Evolutionary conservation across 352 stramenopile genomes (phyloP).

Genomic region (Globisporangium solare): DNA sequence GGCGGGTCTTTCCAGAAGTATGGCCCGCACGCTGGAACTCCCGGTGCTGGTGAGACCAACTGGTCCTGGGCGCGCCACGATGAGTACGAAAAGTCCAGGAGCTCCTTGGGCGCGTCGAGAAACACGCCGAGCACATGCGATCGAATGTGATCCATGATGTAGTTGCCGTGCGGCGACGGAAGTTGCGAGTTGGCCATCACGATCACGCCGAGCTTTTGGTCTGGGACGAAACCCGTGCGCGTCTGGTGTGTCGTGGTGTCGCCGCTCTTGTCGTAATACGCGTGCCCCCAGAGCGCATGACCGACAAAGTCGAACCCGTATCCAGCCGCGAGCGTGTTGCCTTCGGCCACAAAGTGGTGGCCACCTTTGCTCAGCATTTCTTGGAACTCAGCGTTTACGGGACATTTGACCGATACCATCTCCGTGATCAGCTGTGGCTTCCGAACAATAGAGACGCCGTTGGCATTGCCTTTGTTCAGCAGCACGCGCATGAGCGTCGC

Average conservation of each 20-base stretch:
- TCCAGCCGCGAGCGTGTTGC: conserved; percentile 43
- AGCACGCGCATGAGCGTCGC: conserved; percentile 49
- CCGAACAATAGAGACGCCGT: conserved; percentile 41
- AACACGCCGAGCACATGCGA: conserved; percentile 68
- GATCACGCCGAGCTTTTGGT: conserved; percentile 44
- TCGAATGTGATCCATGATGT: conserved; percentile 50
- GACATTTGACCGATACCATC: conserved; percentile 56
- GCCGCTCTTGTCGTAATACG: conserved; percentile 66
- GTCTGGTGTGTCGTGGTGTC: conserved; percentile 53
- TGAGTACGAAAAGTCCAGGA: conserved; percentile 40
- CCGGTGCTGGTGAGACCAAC: conserved; percentile 23
- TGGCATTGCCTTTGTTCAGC: conserved; percentile 57
- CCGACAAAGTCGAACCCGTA: conserved; percentile 66
- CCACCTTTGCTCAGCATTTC: conserved; percentile 35
- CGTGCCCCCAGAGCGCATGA: conserved; percentile 49
- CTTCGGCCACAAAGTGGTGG: conserved; percentile 42
- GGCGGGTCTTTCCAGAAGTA: conserved; percentile 41
- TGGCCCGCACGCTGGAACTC: conserved; percentile 29
- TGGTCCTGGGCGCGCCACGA: conserved; percentile 32
- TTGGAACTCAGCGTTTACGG: conserved; percentile 28
- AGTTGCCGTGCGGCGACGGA: conserved; percentile 27
- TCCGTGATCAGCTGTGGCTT: conserved; percentile 35
- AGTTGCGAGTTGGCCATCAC: conserved; percentile 60
- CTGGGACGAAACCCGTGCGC: conserved; percentile 43
- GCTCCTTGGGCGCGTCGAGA: conserved; percentile 47